These are phyloP conservation scores for Rhizomucor miehei DNA, from an alignment of 371 early-diverging fungal genomes.

Conservation along the genomic window DNA sequence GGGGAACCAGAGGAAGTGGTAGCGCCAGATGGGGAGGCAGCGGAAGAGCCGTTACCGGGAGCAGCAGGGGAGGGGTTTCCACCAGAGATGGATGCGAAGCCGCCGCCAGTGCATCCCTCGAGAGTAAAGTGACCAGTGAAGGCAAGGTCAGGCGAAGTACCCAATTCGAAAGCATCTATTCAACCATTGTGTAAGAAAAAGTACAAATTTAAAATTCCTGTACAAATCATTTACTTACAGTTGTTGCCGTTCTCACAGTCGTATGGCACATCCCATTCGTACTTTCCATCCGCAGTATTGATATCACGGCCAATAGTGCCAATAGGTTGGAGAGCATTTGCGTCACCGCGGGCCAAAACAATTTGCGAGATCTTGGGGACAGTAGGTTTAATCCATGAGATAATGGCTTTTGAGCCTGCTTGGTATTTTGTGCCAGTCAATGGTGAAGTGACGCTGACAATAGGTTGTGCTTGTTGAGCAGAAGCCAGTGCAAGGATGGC, in stretches of 20 bases:
- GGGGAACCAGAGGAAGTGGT: neutral
- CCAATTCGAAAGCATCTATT: conserved; percentile 47
- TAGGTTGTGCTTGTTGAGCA: conserved; percentile 16
- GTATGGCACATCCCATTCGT: conserved; percentile 21
- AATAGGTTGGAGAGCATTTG: conserved; percentile 25
- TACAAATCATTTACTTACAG: conserved; percentile 14
- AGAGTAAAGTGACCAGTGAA: conserved; percentile 49
- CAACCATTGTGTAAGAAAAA: neutral
- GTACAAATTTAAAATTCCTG: neutral
- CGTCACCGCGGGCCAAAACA: conserved; percentile 18
- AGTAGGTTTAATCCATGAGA: conserved; percentile 26
- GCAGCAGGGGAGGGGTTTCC: neutral
- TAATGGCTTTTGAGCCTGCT: conserved; percentile 21
- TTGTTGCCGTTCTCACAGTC: conserved; percentile 23
- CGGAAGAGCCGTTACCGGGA: conserved; percentile 4
- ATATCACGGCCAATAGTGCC: conserved; percentile 20
- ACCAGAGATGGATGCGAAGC: conserved; percentile 1
- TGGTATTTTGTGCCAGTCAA: conserved; percentile 18
- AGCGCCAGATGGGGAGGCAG: neutral
- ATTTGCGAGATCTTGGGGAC: conserved; percentile 18
- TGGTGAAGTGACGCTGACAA: conserved; percentile 23
- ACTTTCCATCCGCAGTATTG: conserved; percentile 13
- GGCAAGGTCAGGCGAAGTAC: conserved; percentile 47
- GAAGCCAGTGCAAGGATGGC: conserved; percentile 16
- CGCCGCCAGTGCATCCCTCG: conserved; percentile 33